A percentile compares a stretch with the other conserved stretches of the same genome.
Conservation (phyloP, 345 rosid species). For the Euphorbia lathyris region DNA sequence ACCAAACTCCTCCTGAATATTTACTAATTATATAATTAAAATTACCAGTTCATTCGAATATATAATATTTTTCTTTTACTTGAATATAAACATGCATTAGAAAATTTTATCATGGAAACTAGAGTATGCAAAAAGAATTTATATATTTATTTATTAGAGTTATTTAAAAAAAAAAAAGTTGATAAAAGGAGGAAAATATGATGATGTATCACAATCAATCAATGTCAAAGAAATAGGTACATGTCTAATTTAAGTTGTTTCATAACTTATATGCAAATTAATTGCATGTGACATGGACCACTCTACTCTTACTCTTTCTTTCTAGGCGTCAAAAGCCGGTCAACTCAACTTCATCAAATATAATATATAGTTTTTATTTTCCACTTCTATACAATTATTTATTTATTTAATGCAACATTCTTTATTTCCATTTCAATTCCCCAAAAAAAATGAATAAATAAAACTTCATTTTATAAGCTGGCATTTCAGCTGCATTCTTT, state of each 20-base stretch:
- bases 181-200: not conserved
- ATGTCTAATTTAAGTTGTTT: not conserved
- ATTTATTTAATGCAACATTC: not conserved
- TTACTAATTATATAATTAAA: no score
- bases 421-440: not conserved
- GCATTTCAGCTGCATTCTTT: not conserved
- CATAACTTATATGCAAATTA: not conserved
- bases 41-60: no score
- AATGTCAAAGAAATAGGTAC: not conserved
- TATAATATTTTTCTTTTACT: no score
- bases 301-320: not conserved
- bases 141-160: no score
- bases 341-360: not conserved
- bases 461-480: not conserved
- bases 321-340: not conserved
- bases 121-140: no score
- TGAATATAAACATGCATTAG: no score
- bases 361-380: not conserved
- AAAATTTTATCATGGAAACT: no score
- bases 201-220: not conserved
- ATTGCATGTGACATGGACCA: slow-evolving; percentile 3
- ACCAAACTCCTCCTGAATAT: no score
- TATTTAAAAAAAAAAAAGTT: not conserved
- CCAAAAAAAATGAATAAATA: not conserved
- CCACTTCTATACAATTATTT: not conserved